These are phyloP conservation scores for Massarina eburnea DNA, from an alignment of 2,329 filamentous ascomycete species.

Conservation along the genomic window DNA sequence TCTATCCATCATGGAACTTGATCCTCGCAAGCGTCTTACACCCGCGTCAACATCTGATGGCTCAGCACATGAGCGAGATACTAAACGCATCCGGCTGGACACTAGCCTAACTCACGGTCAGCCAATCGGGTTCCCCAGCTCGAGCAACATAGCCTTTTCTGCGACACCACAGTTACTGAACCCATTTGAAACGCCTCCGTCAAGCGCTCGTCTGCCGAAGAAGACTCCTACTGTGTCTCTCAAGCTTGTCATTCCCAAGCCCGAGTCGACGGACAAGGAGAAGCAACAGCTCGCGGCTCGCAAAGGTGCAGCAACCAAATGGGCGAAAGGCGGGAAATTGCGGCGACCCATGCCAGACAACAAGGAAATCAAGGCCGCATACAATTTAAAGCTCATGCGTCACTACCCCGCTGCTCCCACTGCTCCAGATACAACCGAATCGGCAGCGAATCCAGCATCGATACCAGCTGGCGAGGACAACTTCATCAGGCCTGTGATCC, in stretches of 20 bases:
- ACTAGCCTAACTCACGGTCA: too few relatives aligned
- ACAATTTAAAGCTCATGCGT: constrained; percentile 25
- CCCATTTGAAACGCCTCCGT: constrained; percentile 11
- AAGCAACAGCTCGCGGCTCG: constrained; percentile 13
- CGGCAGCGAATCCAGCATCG: neutral
- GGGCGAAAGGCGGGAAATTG: constrained; percentile 16
- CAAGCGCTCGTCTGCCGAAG: constrained; percentile 3
- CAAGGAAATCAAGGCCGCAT: constrained; percentile 20
- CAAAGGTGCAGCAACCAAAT: constrained; percentile 18
- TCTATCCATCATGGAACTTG: neutral
- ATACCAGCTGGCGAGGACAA: constrained; percentile 1
- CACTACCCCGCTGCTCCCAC: constrained; percentile 17
- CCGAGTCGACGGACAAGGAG: constrained; percentile 6
- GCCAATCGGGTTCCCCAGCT: neutral
- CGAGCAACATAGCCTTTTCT: neutral
- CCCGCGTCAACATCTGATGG: neutral
- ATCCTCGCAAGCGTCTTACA: neutral
- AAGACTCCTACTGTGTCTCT: constrained; percentile 9
- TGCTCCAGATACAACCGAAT: neutral
- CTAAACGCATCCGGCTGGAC: neutral
- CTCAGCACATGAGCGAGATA: neutral
- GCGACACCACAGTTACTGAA: neutral
- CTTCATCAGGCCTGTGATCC: constrained; percentile 19
- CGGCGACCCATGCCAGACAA: constrained; percentile 13
- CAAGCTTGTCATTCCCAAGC: constrained; percentile 18